phyloP scores from a whole-genome alignment of 768 basidiomycete genomes.

The Kondoa malvinella region DNA sequence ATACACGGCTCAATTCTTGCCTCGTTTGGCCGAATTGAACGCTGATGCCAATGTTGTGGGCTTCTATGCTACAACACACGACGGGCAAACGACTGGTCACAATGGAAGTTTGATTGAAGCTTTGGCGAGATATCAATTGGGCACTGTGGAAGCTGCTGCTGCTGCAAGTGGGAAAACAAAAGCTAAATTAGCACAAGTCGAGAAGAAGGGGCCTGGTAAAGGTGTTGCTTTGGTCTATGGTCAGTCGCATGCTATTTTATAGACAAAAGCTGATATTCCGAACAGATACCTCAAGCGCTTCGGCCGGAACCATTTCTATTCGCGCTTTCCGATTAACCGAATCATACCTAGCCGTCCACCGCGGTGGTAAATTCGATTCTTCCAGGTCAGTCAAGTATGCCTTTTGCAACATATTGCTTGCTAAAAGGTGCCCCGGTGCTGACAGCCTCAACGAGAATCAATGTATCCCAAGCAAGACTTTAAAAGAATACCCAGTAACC shows the following conservation, averaged over 20 bases:
- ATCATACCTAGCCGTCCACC: slow-evolving; percentile 22
- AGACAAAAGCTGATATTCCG: too few relatives aligned
- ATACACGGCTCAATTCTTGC: slow-evolving; percentile 24
- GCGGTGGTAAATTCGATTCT: slow-evolving; percentile 23
- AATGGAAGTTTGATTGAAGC: slow-evolving; percentile 26
- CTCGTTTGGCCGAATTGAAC: slow-evolving; percentile 26
- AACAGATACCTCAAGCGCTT: slow-evolving; percentile 7
- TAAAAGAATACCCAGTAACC: slow-evolving; percentile 25
- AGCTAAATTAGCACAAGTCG: slow-evolving; percentile 7
- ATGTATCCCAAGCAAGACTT: slow-evolving; percentile 24
- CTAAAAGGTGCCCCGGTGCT: too few relatives aligned
- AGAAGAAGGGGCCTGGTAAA: slow-evolving; percentile 17
- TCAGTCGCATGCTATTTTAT: not conserved
- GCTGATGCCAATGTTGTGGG: slow-evolving; percentile 27
- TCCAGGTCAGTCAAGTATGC: slow-evolving; percentile 18
- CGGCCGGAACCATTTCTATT: slow-evolving; percentile 20
- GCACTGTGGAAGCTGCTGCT: slow-evolving; percentile 16
- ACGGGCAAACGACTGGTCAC: slow-evolving; percentile 25
- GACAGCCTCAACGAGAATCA: slow-evolving; percentile 23
- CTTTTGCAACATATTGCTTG: slow-evolving; percentile 5
- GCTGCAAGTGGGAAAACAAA: slow-evolving; percentile 12
- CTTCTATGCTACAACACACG: slow-evolving; percentile 26
- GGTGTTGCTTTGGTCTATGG: slow-evolving; percentile 28
- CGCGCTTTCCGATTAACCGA: slow-evolving; percentile 23
- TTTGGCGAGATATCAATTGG: slow-evolving; percentile 25